Conservation (phyloP, 176 grass and related monocot genomes). For the Avena atlantica region DNA sequence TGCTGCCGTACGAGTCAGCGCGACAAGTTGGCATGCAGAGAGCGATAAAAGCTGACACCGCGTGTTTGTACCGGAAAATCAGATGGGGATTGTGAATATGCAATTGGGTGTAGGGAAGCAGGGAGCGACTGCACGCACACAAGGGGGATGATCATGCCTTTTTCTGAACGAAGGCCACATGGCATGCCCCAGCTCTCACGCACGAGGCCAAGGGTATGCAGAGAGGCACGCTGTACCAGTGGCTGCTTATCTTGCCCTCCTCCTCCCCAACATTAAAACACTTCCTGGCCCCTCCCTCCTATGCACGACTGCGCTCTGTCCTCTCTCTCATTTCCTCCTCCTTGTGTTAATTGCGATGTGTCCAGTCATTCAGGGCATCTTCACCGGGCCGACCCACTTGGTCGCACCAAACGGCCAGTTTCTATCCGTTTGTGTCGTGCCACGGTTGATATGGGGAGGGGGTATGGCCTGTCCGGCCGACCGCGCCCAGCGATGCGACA, state of each 20-base stretch:
- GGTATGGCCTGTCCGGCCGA: no score
- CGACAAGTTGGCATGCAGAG: background rate
- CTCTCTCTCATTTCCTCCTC: no score
- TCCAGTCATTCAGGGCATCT: background rate
- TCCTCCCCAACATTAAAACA: conserved; percentile 28
- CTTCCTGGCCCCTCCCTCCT: background rate
- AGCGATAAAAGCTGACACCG: background rate
- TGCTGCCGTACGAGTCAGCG: background rate
- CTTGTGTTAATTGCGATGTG: no score
- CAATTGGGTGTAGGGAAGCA: background rate
- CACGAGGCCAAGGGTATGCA: background rate
- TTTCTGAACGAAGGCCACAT: background rate
- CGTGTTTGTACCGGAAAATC: background rate
- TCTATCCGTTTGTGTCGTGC: no score
- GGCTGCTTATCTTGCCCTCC: conserved; percentile 2
- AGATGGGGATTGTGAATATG: background rate
- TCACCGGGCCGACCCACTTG: no score
- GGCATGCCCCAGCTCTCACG: background rate
- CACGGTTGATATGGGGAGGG: no score
- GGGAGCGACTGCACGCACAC: background rate
- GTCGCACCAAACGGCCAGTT: no score
- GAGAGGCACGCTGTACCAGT: conserved; percentile 8
- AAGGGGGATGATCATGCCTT: no score
- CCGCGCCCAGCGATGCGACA: no score
- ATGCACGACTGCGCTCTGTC: background rate